Evolutionary conservation across 495 filamentous ascomycete genomes (phyloP), one percentile per base, ranked within the genome.

Genomic region (Cercophora samala): DNA sequence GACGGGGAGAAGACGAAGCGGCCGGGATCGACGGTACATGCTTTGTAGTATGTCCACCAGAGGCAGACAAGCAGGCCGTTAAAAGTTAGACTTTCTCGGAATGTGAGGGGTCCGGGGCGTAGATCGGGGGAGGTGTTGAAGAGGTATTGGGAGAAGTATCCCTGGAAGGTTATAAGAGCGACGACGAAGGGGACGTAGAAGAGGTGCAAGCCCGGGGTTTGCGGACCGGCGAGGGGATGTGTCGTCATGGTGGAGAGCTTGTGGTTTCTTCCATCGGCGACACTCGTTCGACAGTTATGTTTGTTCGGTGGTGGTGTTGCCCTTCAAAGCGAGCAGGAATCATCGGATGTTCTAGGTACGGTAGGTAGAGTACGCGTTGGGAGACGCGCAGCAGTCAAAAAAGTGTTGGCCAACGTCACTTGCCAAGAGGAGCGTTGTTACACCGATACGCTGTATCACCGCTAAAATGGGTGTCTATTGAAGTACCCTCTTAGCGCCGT

Each of bases 121-220:
- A 95, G 87, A 68, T 87, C 82, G 8, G 76, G 73, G 18, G 79
- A 69, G 68, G 64, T 68, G n/a, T 84, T 76, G 75, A 99, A 94
- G 60, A 97, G 86, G 70, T 84, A 85, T 77, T 97, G 95, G 1
- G 94, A 93, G 19, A 84, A 84, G 82, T 94, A 97, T 42, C 90
- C 86, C 6, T 97, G 88, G 72, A 96, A 93, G 68, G 77, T 76
- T 69, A 97, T 91, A 32, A 97, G 79, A 4, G 80, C 13, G 60
- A 79, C 88, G 51, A 91, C 90, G n/a, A 79, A 82, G 19, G 90
- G 91, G 4, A 92, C 80, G 22, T 89, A 88, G 60, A 92, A 79
- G 53, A 75, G 69, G 63, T 82, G 78, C 60, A 82, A 69, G 32
- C 76, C 76, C 55, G 19, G 58, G 11, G 65, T 66, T 21, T 72